These are phyloP conservation scores for Xylaria grammica DNA, from an alignment of 495 filamentous ascomycete genomes.

Conservation along the genomic window DNA sequence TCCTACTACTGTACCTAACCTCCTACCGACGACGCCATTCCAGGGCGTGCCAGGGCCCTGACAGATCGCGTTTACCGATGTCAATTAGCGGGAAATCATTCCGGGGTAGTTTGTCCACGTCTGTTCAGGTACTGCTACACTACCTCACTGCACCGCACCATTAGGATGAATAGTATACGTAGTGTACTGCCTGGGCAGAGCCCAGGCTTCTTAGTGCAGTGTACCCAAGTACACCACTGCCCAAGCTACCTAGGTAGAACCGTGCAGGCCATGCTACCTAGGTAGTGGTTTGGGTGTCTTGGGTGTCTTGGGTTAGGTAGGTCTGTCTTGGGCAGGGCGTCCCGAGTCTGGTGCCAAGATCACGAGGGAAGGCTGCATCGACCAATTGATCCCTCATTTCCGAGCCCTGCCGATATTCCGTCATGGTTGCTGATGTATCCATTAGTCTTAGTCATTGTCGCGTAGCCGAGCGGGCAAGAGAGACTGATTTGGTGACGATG, in stretches of 20 bases:
- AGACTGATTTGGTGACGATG: constrained; percentile 12
- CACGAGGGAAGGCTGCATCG: constrained; percentile 14
- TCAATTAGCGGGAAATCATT: constrained; percentile 42
- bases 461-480: not conserved
- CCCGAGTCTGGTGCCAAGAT: constrained; percentile 11
- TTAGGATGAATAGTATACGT: too few relatives aligned
- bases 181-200: not conserved
- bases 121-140: not conserved
- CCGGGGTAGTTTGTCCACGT: constrained; percentile 36
- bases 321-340: not conserved
- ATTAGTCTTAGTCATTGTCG: constrained; percentile 20
- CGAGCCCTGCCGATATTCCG: constrained; percentile 18
- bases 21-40: constrained; percentile 23
- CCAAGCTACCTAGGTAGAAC: constrained; percentile 1
- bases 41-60: constrained; percentile 32
- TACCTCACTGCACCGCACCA: not conserved
- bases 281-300: constrained; percentile 3
- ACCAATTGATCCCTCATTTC: constrained; percentile 24
- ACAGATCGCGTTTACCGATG: constrained; percentile 35
- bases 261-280: constrained; percentile 6
- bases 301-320: constrained; percentile 5
- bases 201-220: too few relatives aligned
- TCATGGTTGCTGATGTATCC: constrained; percentile 14
- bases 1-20: constrained; percentile 21
- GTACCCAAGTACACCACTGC: too few relatives aligned